Evolutionary conservation across 2,329 filamentous ascomycete species (phyloP), one percentile per base, ranked within the genome.

Genomic region (Akanthomyces uredinophilus): DNA sequence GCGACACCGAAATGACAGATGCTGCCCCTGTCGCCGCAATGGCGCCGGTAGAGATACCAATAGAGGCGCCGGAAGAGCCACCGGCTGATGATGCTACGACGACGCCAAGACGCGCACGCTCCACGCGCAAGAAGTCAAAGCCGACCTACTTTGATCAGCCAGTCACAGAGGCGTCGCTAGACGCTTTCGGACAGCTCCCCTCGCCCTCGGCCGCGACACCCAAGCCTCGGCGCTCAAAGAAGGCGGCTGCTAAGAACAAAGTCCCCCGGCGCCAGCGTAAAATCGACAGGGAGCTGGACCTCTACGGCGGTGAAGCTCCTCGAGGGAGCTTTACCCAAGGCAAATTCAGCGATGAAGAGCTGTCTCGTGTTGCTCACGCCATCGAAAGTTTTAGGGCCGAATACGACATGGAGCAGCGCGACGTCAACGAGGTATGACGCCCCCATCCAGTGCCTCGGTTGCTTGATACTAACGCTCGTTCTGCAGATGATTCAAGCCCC

Each of bases 101-200:
- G 47, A 60, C 53, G 22, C 66, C 43, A 71, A 70, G 64, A 70
- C 66, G 64, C 62, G 35, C 68, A 44, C 71, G 74, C 29, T 71
- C 77, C 39, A 75, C 74, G 37, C 70, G 74, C 60, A 82, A 79
- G 71, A 83, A 79, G 70, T 73, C 77, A 53, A 83, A 83, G 67
- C 77, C 78, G 11, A 79, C 78, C 20, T 80, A 74, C 61, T 79
- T 78, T 65, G 73, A 75, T 47, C 70, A 75, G 59, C 68, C 71
- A 1, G 64, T 69, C 11, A 64, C 66, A 5, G 65, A 65, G 0
- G 68, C 67, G 6, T 53, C 60, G 16, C 47, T 62, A 22, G 64
- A 66, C n/a, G 65, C 46, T 5, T 54, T 68, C 27, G 66, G 59
- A 16, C 68, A 72, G 8, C 47, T 74, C 53, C 70, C 74, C 5